Percentiles rank a stretch among this genome's conserved stretches.
phyloP scores from a whole-genome alignment of 495 filamentous ascomycete genomes.

The Amorphotheca resinae region DNA sequence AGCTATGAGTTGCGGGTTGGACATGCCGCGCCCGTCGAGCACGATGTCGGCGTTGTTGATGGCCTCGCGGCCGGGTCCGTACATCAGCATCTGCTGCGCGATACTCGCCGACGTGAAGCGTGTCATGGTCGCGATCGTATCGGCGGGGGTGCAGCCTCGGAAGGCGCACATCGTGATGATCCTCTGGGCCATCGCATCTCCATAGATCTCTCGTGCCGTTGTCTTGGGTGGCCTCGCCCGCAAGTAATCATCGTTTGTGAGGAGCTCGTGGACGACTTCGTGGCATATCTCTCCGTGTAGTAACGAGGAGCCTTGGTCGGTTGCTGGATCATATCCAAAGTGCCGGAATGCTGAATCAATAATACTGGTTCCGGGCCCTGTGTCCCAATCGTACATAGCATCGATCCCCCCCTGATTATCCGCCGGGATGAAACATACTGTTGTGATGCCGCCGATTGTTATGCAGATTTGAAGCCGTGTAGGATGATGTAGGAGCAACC shows the following conservation, averaged over 20 bases:
- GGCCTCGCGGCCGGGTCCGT: constrained; percentile 18
- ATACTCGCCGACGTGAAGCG: constrained; percentile 20
- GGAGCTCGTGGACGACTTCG: constrained; percentile 17
- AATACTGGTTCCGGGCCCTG: constrained; percentile 20
- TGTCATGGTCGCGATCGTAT: constrained; percentile 20
- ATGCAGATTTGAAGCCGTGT: constrained; percentile 21
- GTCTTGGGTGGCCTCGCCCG: constrained; percentile 19
- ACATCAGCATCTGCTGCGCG: constrained; percentile 20
- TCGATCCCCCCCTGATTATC: constrained; percentile 19
- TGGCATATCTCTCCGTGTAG: constrained; percentile 17
- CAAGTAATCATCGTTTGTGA: constrained; percentile 14
- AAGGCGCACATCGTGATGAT: constrained; percentile 16
- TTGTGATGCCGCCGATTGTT: constrained; percentile 20
- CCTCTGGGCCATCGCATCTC: constrained; percentile 15
- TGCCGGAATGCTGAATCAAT: constrained; percentile 19
- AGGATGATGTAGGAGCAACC: constrained; percentile 20
- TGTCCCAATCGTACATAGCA: constrained; percentile 24
- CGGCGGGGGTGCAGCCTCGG: constrained; percentile 15
- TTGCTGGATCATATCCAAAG: constrained; percentile 17
- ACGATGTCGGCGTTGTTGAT: constrained; percentile 21
- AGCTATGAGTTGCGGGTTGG: constrained; percentile 15
- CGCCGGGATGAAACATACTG: constrained; percentile 18
- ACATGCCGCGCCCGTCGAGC: constrained; percentile 20
- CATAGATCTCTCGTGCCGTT: constrained; percentile 20
- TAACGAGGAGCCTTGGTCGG: constrained; percentile 13